Percentiles rank a stretch among this genome's conserved stretches.
Conservation (phyloP, 805 yeast genomes). For the Candida hungchunana region DNA sequence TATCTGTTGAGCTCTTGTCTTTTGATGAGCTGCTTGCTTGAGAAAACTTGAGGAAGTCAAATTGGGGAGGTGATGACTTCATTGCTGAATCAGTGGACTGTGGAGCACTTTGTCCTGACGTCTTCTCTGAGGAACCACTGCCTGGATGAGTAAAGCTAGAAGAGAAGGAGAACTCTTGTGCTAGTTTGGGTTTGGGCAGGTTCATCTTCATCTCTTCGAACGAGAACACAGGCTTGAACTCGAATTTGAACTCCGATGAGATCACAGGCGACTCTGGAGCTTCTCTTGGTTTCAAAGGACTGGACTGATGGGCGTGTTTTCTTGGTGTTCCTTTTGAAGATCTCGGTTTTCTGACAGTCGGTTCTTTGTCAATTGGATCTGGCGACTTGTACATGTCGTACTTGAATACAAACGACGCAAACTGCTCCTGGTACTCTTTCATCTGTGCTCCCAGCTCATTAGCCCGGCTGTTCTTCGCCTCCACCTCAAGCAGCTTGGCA, state of each 20-base stretch:
- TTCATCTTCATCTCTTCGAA: slow-evolving; percentile 5
- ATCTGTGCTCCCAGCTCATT: background rate
- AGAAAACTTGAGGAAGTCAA: too few relatives aligned
- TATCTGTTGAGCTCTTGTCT: too few relatives aligned
- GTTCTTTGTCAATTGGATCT: too few relatives aligned
- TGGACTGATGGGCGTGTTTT: background rate
- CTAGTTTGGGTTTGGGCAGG: slow-evolving; percentile 2
- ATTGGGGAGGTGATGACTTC: too few relatives aligned
- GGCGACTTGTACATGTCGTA: background rate
- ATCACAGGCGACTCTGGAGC: background rate
- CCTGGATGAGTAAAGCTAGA: background rate
- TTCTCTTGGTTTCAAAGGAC: background rate
- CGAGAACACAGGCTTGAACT: slow-evolving; percentile 4
- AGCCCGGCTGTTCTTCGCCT: background rate
- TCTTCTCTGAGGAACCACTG: background rate
- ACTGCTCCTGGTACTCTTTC: background rate
- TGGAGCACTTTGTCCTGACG: background rate
- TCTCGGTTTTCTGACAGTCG: too few relatives aligned
- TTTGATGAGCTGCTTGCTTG: too few relatives aligned
- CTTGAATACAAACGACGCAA: slow-evolving; percentile 1
- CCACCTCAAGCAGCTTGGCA: background rate
- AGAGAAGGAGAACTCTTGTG: slow-evolving; percentile 1
- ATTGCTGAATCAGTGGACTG: background rate
- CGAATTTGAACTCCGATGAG: slow-evolving; percentile 1
- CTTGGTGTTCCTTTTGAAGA: too few relatives aligned